Evolutionary conservation across 768 basidiomycete genomes (phyloP).

Genomic region (Pulveroboletus sp.): DNA sequence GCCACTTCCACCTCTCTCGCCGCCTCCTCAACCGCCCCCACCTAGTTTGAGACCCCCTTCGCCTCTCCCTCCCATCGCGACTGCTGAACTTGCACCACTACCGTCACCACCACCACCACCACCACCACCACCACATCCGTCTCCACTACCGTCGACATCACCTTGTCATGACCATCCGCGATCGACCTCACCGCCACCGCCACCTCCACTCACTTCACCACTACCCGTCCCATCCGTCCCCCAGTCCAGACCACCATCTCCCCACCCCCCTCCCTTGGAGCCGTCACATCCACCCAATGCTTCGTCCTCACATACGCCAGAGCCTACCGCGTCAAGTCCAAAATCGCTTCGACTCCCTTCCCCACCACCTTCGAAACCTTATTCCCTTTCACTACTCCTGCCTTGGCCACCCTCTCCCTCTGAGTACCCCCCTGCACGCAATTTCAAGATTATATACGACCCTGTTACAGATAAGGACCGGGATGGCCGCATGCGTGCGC

Average conservation of each 20-base stretch:
- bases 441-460: slow-evolving; percentile 65
- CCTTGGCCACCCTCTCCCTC: slow-evolving; percentile 53
- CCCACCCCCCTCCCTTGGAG: slow-evolving; percentile 17
- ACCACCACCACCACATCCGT: slow-evolving; percentile 14
- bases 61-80: slow-evolving; percentile 12
- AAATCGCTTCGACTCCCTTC: slow-evolving; percentile 9
- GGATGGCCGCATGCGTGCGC: slow-evolving; percentile 35
- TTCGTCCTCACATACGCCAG: slow-evolving; percentile 25
- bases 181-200: slow-evolving; percentile 24
- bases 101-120: slow-evolving; percentile 17
- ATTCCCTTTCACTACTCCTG: slow-evolving; percentile 42
- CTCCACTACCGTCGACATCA: slow-evolving; percentile 8
- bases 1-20: slow-evolving; percentile 14
- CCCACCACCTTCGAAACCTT: slow-evolving; percentile 27
- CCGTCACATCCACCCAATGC: slow-evolving; percentile 16
- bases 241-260: slow-evolving; percentile 27
- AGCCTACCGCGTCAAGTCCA: slow-evolving; percentile 28
- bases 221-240: slow-evolving; percentile 22
- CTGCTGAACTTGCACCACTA: slow-evolving; percentile 13
- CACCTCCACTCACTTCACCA: slow-evolving; percentile 24
- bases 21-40: slow-evolving; percentile 26
- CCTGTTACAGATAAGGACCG: slow-evolving; percentile 46
- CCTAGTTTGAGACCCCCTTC: slow-evolving; percentile 25
- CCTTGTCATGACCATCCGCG: slow-evolving; percentile 14
- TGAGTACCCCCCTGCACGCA: slow-evolving; percentile 43